A percentile compares a stretch with the other conserved stretches of the same genome.
phyloP scores from a whole-genome alignment of 305 asterid genomes.

The Solanum hybrid region DNA sequence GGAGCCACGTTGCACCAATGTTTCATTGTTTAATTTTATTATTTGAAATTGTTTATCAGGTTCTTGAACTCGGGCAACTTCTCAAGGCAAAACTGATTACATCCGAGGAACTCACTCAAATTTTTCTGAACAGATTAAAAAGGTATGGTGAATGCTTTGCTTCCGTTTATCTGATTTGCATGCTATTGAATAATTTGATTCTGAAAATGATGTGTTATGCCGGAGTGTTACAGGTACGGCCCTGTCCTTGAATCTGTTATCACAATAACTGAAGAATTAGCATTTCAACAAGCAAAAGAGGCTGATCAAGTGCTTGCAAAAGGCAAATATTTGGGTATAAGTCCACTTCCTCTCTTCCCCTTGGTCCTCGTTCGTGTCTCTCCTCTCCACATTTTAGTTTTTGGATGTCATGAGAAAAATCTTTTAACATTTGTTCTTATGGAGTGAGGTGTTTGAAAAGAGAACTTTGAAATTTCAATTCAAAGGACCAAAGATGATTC shows the following conservation, averaged over 20 bases:
- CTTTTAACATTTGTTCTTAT: neutral
- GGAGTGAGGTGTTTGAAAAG: neutral
- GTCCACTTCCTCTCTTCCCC: neutral
- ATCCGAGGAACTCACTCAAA: slow-evolving; percentile 59
- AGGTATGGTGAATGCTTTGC: slow-evolving; percentile 27
- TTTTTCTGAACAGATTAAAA: slow-evolving; percentile 60
- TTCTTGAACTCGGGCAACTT: slow-evolving; percentile 76
- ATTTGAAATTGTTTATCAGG: slow-evolving; percentile 26
- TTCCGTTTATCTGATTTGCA: neutral
- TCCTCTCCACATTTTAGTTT: neutral
- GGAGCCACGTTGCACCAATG: neutral
- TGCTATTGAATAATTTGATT: neutral
- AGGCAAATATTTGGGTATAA: slow-evolving; percentile 60
- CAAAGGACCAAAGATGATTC: neutral
- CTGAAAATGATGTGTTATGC: neutral
- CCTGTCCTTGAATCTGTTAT: slow-evolving; percentile 78
- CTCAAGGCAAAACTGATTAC: slow-evolving; percentile 57
- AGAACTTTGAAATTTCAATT: neutral
- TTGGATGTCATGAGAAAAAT: neutral
- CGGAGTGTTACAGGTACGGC: slow-evolving; percentile 40
- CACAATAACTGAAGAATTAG: slow-evolving; percentile 81
- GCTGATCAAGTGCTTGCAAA: slow-evolving; percentile 68
- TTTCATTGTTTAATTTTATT: neutral
- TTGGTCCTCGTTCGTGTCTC: neutral
- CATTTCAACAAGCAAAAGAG: slow-evolving; percentile 61